These are phyloP conservation scores for Fraxinus paxiana DNA, from an alignment of 305 asterid species.

Conservation along the genomic window DNA sequence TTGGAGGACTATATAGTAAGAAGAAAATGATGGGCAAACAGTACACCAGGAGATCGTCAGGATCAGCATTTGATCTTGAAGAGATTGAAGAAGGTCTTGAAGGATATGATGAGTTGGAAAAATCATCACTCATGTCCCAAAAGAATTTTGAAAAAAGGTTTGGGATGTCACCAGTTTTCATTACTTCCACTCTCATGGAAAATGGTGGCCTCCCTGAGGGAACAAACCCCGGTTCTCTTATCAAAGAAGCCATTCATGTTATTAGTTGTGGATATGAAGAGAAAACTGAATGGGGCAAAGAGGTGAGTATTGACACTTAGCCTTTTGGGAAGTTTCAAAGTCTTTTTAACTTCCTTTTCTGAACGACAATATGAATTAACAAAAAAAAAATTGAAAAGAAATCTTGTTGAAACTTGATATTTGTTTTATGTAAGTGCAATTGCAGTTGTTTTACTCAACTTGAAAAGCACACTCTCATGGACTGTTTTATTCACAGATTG, in stretches of 20 bases:
- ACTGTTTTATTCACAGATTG: slow-evolving; percentile 47
- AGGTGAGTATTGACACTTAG: slow-evolving; percentile 36
- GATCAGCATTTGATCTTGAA: slow-evolving; percentile 63
- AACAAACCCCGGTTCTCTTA: slow-evolving; percentile 49
- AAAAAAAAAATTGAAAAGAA: background rate
- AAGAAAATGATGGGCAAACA: slow-evolving; percentile 64
- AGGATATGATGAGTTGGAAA: slow-evolving; percentile 79
- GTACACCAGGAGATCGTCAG: slow-evolving; percentile 51
- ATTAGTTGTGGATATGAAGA: slow-evolving; percentile 82
- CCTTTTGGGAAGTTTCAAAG: background rate
- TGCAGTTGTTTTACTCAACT: background rate
- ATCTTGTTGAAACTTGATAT: background rate
- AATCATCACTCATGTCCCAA: slow-evolving; percentile 82
- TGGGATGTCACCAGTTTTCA: slow-evolving; percentile 74
- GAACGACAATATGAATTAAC: background rate
- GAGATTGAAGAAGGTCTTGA: slow-evolving; percentile 84
- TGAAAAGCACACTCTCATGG: background rate
- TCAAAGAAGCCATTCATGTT: slow-evolving; percentile 85
- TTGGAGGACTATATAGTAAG: slow-evolving; percentile 46
- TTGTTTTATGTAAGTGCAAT: background rate
- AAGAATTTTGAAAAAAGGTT: slow-evolving; percentile 72
- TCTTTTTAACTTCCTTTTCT: background rate
- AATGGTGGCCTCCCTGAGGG: slow-evolving; percentile 77
- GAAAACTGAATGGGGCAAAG: slow-evolving; percentile 89
- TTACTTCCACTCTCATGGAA: slow-evolving; percentile 72